Percentiles rank a stretch among this genome's conserved stretches.
These are phyloP conservation scores for Aspergillus bombycis DNA, from an alignment of 2,329 filamentous ascomycete species.

Conservation along the genomic window DNA sequence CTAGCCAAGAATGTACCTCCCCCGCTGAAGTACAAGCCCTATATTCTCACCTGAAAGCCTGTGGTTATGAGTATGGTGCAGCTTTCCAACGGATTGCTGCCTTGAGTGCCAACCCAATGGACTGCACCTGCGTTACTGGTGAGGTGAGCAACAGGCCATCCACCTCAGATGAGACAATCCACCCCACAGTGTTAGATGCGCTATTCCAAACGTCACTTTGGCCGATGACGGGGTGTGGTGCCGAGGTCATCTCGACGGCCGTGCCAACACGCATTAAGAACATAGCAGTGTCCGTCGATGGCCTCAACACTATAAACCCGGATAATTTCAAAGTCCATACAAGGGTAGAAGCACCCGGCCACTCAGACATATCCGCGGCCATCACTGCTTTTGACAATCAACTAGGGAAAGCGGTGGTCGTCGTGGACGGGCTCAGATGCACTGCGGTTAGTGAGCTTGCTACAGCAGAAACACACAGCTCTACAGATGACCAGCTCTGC, in stretches of 20 bases:
- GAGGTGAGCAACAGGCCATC: neutral
- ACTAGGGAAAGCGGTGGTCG: neutral
- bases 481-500: neutral
- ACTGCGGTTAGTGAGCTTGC: neutral
- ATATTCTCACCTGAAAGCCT: neutral
- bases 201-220: slow-evolving; percentile 14
- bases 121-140: neutral
- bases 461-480: neutral
- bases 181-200: slow-evolving; percentile 16
- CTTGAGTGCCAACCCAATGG: neutral
- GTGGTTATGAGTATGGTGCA: neutral
- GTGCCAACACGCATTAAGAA: neutral
- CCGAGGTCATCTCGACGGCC: neutral
- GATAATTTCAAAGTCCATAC: neutral
- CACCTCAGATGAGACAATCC: slow-evolving; percentile 11
- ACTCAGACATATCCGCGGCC: neutral
- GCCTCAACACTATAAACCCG: neutral
- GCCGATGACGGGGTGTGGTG: neutral
- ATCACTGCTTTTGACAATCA: neutral
- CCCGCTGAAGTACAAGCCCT: neutral
- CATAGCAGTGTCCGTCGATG: neutral
- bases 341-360: neutral
- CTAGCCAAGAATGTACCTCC: neutral
- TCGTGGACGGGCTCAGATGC: neutral
- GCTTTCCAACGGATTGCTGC: neutral